Percentiles rank a stretch among this genome's conserved stretches.
Conservation (phyloP, 2,329 filamentous ascomycete genomes). For the Parastagonospora nodorum region DNA sequence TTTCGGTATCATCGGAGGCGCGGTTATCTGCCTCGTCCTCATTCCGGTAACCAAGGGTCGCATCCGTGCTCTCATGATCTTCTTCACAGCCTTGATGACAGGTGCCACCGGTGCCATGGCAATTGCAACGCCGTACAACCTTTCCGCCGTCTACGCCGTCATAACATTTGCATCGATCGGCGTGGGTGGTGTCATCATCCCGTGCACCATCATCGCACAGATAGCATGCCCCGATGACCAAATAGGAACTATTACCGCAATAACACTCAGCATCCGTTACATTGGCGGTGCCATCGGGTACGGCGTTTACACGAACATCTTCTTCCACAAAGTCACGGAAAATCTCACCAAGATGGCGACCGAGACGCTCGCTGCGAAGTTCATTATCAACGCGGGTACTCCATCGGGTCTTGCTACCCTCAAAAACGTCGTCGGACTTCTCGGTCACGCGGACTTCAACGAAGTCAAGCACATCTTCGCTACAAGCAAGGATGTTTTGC, state of each 20-base stretch:
- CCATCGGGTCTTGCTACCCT: constrained; percentile 56
- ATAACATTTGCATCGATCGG: constrained; percentile 67
- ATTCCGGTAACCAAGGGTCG: constrained; percentile 63
- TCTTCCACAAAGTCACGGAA: constrained; percentile 29
- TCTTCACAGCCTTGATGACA: constrained; percentile 67
- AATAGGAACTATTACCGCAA: constrained; percentile 70
- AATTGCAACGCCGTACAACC: constrained; percentile 57
- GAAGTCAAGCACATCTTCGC: constrained; percentile 55
- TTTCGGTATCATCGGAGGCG: constrained; percentile 66
- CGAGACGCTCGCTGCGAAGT: constrained; percentile 55
- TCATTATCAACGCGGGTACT: constrained; percentile 48
- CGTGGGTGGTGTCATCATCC: constrained; percentile 71
- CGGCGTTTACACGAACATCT: constrained; percentile 51
- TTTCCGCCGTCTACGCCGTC: constrained; percentile 60
- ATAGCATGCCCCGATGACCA: constrained; percentile 73
- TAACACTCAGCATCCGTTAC: constrained; percentile 72
- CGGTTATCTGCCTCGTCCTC: constrained; percentile 62
- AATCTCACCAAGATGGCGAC: constrained; percentile 29
- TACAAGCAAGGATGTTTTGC: constrained; percentile 50
- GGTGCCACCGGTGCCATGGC: constrained; percentile 64
- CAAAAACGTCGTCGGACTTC: constrained; percentile 50
- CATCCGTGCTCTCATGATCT: constrained; percentile 65
- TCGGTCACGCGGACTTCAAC: constrained; percentile 37
- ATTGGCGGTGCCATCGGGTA: constrained; percentile 70
- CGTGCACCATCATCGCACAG: constrained; percentile 69